Conservation (phyloP, 805 yeast species). For the Saturnispora kantuleensis region DNA sequence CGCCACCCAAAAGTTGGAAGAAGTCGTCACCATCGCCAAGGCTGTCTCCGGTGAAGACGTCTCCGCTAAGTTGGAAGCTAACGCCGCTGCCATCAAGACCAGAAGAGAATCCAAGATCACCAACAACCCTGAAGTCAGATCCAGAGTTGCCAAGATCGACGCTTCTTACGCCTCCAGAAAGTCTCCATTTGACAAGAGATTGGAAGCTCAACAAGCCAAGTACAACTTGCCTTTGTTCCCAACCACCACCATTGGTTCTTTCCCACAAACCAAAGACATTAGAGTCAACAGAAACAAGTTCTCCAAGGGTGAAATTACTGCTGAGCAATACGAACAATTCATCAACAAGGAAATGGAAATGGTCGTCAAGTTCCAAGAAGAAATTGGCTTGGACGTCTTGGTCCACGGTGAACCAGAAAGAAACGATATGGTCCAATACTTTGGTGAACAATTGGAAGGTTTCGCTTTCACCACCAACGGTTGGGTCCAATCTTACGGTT, state of each 20-base stretch:
- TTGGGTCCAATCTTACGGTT: slow-evolving; percentile 99
- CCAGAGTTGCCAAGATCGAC: slow-evolving; percentile 71
- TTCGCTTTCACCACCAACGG: slow-evolving; percentile 98
- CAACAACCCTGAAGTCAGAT: slow-evolving; percentile 82
- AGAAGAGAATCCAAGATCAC: slow-evolving; percentile 84
- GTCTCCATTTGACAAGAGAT: slow-evolving; percentile 78
- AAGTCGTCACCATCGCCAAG: slow-evolving; percentile 87
- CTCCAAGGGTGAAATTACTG: slow-evolving; percentile 91
- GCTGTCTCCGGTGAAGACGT: slow-evolving; percentile 82
- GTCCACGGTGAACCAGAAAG: slow-evolving; percentile 99
- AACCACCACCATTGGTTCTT: slow-evolving; percentile 99
- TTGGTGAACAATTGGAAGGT: slow-evolving; percentile 98
- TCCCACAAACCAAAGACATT: slow-evolving; percentile 99
- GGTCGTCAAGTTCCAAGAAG: slow-evolving; percentile 98
- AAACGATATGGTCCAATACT: slow-evolving; percentile 99
- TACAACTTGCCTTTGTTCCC: slow-evolving; percentile 98
- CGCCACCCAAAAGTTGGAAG: slow-evolving; percentile 91
- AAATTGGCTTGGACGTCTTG: slow-evolving; percentile 93
- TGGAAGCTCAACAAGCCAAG: slow-evolving; percentile 73
- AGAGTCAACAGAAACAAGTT: slow-evolving; percentile 97
- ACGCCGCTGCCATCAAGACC: slow-evolving; percentile 75
- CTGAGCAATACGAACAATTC: slow-evolving; percentile 92
- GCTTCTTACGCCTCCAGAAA: slow-evolving; percentile 74
- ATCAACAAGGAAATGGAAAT: slow-evolving; percentile 93
- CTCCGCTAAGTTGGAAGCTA: slow-evolving; percentile 66